phyloP scores from a whole-genome alignment of 176 grass and related monocot species.

The Lolium rigidum region DNA sequence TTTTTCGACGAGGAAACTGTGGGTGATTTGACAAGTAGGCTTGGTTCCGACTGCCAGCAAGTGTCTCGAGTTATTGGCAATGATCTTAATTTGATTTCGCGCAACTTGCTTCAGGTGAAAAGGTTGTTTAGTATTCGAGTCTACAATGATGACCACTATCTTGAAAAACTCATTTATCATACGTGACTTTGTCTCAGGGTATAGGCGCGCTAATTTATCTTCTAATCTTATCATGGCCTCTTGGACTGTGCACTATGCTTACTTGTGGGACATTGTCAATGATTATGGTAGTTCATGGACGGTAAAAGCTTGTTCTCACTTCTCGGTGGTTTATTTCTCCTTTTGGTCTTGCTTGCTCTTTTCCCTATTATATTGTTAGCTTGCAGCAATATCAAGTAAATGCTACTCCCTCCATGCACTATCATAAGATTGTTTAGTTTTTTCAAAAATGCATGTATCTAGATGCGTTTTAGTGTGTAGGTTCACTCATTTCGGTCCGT shows the following conservation, averaged over 20 bases:
- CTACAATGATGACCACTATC: neutral
- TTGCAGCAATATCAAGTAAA: constrained; percentile 8
- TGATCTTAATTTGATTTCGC: constrained; percentile 94
- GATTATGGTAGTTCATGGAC: constrained; percentile 91
- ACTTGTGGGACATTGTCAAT: constrained; percentile 75
- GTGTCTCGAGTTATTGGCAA: constrained; percentile 97
- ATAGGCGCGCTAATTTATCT: constrained; percentile 92
- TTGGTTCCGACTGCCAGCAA: constrained; percentile 99
- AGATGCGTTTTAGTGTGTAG: too few species aligned
- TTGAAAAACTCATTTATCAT: constrained; percentile 34
- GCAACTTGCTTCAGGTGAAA: constrained; percentile 92
- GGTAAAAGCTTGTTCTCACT: constrained; percentile 52
- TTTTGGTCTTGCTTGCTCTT: constrained; percentile 26
- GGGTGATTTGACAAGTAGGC: constrained; percentile 96
- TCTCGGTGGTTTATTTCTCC: constrained; percentile 21
- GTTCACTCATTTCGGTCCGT: too few species aligned
- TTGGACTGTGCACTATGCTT: constrained; percentile 83
- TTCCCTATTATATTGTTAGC: constrained; percentile 20
- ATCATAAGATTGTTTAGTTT: too few species aligned
- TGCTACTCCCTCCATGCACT: neutral
- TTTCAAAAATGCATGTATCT: too few species aligned
- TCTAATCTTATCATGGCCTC: constrained; percentile 94
- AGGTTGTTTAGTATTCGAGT: constrained; percentile 27
- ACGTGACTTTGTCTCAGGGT: constrained; percentile 66
- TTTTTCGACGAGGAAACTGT: constrained; percentile 99